phyloP scores from a whole-genome alignment of 306 rosid species.

The Rosa persica region DNA sequence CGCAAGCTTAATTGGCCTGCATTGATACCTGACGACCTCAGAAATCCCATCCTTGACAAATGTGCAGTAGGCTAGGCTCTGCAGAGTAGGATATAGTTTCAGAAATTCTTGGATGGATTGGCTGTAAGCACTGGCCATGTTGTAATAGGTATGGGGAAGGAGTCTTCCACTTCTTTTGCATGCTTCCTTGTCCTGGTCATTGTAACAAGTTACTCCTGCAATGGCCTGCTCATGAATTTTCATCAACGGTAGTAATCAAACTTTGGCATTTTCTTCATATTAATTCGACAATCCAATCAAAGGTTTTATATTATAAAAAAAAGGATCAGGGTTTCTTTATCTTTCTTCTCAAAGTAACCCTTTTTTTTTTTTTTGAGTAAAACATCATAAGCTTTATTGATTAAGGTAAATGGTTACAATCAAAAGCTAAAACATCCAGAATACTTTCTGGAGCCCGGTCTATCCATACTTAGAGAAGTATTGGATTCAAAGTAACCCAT shows the following conservation, averaged over 20 bases:
- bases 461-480: no score
- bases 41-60: constrained; percentile 45
- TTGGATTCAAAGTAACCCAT: no score
- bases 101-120: constrained; percentile 54
- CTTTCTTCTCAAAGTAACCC: no score
- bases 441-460: no score
- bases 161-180: constrained; percentile 47
- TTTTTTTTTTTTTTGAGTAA: no score
- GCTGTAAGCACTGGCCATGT: constrained; percentile 63
- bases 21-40: constrained; percentile 58
- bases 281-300: neutral
- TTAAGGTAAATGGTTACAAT: no score
- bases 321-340: no score
- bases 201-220: constrained; percentile 42
- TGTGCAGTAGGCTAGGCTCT: constrained; percentile 49
- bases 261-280: neutral
- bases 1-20: constrained; percentile 47
- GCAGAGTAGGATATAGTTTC: constrained; percentile 59
- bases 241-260: neutral
- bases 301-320: no score
- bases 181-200: constrained; percentile 22
- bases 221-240: constrained; percentile 35
- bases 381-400: no score
- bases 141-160: constrained; percentile 41
- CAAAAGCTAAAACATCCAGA: no score